Conservation (phyloP, 2,329 filamentous ascomycete species). For the Xylariaceae sp. region DNA sequence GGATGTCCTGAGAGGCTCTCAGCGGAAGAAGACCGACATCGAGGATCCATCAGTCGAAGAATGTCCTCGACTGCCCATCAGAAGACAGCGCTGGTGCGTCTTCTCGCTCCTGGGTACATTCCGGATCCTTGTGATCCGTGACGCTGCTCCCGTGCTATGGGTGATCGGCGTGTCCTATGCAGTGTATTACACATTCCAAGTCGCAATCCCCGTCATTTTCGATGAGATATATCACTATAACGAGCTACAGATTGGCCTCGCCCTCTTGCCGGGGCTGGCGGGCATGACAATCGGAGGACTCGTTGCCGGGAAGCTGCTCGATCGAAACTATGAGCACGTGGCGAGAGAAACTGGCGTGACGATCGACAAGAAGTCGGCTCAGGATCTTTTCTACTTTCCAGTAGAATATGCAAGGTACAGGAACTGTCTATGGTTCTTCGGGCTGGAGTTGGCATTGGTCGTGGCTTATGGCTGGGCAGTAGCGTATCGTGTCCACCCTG, state of each 20-base stretch:
- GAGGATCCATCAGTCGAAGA: neutral
- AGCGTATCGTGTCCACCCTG: neutral
- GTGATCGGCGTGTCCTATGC: neutral
- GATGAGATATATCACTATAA: slow-evolving; percentile 5
- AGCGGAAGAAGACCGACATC: neutral
- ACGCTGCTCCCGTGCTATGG: neutral
- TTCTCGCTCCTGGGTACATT: neutral
- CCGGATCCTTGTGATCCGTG: neutral
- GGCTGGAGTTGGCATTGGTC: slow-evolving; percentile 1
- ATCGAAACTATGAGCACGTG: slow-evolving; percentile 5
- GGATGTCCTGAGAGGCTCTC: neutral
- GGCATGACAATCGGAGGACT: slow-evolving; percentile 9
- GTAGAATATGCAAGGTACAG: slow-evolving; percentile 5
- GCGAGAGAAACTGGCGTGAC: neutral
- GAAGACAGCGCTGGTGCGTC: neutral
- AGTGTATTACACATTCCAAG: slow-evolving; percentile 6
- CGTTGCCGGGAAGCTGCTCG: slow-evolving; percentile 6
- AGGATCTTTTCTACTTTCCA: neutral
- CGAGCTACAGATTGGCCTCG: slow-evolving; percentile 6
- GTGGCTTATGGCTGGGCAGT: slow-evolving; percentile 8
- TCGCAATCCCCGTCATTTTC: slow-evolving; percentile 6
- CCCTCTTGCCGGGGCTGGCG: slow-evolving; percentile 1
- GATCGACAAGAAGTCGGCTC: neutral
- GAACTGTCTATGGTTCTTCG: neutral
- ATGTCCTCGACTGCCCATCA: neutral